Conservation (phyloP, 2,329 filamentous ascomycete genomes). For the Colletotrichum paranaense region DNA sequence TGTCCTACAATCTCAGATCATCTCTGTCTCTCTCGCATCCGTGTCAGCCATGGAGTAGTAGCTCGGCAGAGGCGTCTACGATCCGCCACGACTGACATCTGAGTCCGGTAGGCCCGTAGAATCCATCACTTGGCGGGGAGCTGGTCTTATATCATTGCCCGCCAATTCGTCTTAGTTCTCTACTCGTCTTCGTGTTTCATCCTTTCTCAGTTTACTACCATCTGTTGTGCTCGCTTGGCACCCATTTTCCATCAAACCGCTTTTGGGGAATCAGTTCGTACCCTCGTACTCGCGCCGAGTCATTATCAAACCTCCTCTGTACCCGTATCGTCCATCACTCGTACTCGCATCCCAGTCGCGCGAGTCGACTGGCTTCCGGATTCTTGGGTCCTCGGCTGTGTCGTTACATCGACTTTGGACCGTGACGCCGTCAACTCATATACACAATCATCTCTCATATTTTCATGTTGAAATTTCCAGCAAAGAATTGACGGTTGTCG, state of each 20-base stretch:
- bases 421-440: not conserved
- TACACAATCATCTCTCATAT: not conserved
- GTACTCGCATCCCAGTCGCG: not conserved
- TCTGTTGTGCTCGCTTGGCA: not conserved
- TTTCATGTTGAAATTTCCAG: not conserved
- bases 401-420: not conserved
- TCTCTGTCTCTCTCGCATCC: not conserved
- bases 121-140: not conserved
- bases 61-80: not conserved
- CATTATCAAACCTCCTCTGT: slow-evolving; percentile 5
- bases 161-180: not conserved
- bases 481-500: not conserved
- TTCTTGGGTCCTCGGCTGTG: not conserved
- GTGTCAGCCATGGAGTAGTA: not conserved
- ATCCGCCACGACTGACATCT: not conserved
- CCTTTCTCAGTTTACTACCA: not conserved
- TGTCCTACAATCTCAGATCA: slow-evolving; percentile 13
- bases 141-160: not conserved
- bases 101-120: slow-evolving; percentile 18
- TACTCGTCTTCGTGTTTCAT: not conserved
- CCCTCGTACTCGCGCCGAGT: slow-evolving; percentile 9
- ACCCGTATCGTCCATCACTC: not conserved
- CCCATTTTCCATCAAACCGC: not conserved
- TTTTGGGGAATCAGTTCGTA: not conserved
- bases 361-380: not conserved